phyloP scores from a whole-genome alignment of 2,329 filamentous ascomycete species.

The Gnomoniopsis smithogilvyi region DNA sequence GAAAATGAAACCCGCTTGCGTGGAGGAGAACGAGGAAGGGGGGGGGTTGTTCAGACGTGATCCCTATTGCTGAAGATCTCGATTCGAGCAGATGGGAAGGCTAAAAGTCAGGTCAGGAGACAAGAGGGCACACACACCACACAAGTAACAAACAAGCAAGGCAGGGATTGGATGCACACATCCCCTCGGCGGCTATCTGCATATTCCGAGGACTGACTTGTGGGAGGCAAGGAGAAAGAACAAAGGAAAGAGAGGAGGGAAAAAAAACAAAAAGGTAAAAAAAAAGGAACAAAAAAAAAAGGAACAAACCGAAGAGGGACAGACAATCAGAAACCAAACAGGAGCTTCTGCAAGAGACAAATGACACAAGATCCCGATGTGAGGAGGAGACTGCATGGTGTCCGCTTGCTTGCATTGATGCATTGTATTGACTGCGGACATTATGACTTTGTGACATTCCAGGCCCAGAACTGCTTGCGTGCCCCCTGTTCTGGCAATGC shows the following conservation, averaged over 20 bases:
- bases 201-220: constrained; percentile 11
- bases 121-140: background rate
- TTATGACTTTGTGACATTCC: background rate
- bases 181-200: constrained; percentile 15
- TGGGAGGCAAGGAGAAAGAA: background rate
- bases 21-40: background rate
- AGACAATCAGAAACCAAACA: background rate
- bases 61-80: background rate
- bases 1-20: background rate
- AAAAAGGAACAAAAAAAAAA: background rate
- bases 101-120: background rate
- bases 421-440: background rate
- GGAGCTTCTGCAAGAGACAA: background rate
- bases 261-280: constrained; percentile 6
- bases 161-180: background rate
- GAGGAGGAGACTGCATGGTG: background rate
- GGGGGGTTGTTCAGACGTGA: too few relatives aligned
- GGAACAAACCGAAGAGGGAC: background rate
- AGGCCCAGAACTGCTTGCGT: too few relatives aligned
- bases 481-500: too few relatives aligned
- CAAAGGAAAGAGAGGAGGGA: background rate
- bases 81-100: background rate
- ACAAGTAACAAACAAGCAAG: background rate
- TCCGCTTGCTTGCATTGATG: constrained; percentile 5
- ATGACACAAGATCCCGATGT: background rate